Evolutionary conservation across 306 rosid species (phyloP).

Genomic region (Vicia faba): DNA sequence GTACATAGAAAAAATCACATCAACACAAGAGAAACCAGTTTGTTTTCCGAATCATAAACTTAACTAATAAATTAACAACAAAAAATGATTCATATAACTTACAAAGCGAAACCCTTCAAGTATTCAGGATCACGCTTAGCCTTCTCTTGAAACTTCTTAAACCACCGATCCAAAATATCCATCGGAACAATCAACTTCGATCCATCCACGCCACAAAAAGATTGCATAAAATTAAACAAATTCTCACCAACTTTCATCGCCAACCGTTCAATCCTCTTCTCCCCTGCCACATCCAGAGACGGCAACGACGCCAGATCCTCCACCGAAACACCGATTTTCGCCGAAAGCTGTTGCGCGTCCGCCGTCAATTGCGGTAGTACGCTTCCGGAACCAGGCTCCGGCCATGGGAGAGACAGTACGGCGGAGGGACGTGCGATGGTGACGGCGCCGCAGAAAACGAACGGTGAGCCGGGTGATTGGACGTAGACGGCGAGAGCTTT

Average conservation of each 20-base stretch:
- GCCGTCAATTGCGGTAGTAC: slow-evolving; percentile 65
- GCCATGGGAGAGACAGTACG: slow-evolving; percentile 73
- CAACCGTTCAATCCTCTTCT: slow-evolving; percentile 65
- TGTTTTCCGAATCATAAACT: slow-evolving; percentile 5
- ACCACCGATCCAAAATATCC: slow-evolving; percentile 95
- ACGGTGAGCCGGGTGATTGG: slow-evolving; percentile 86
- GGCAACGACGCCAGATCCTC: slow-evolving; percentile 83
- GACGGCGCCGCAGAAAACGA: slow-evolving; percentile 78
- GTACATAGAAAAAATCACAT: slow-evolving; percentile 2
- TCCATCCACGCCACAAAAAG: slow-evolving; percentile 89
- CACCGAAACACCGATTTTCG: slow-evolving; percentile 92
- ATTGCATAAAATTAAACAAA: slow-evolving; percentile 90
- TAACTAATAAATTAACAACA: neutral
- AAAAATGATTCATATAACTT: neutral
- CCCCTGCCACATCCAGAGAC: slow-evolving; percentile 69
- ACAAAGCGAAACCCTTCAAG: slow-evolving; percentile 71
- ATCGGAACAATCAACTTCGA: slow-evolving; percentile 82
- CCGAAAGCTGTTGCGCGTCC: slow-evolving; percentile 63
- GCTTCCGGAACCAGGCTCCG: slow-evolving; percentile 51
- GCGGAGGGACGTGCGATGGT: slow-evolving; percentile 81
- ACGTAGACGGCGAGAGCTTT: slow-evolving; percentile 86
- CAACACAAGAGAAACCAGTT: neutral
- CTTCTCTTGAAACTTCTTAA: slow-evolving; percentile 81
- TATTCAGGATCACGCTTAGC: slow-evolving; percentile 87
- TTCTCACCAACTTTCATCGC: slow-evolving; percentile 91